Evolutionary conservation across 257 asterid genomes (phyloP).

Genomic region (Salvia miltiorrhiza): DNA sequence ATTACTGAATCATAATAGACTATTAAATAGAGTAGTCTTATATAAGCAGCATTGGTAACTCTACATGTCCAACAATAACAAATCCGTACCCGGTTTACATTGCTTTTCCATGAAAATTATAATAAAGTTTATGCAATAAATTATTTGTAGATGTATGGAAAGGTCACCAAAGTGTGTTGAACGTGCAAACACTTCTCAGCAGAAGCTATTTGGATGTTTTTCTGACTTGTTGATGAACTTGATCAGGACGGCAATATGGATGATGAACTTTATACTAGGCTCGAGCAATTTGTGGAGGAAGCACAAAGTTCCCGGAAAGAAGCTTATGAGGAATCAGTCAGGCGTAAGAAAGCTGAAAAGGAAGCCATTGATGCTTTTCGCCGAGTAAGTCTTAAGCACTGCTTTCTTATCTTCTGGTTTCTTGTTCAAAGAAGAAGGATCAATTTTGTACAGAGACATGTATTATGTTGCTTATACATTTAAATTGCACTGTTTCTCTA

Average conservation of each 20-base stretch:
- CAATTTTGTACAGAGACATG: neutral
- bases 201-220: neutral
- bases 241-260: constrained; percentile 54
- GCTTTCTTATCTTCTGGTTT: neutral
- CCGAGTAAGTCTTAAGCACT: constrained; percentile 38
- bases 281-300: constrained; percentile 59
- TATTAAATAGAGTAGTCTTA: neutral
- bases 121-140: neutral
- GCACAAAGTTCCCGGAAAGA: constrained; percentile 68
- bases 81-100: neutral
- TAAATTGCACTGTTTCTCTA: neutral
- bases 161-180: neutral
- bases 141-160: neutral
- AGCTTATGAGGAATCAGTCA: constrained; percentile 66
- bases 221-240: constrained; percentile 26
- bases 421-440: neutral
- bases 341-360: constrained; percentile 72
- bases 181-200: neutral
- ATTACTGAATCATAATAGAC: neutral
- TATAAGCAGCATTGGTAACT: neutral
- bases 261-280: constrained; percentile 53
- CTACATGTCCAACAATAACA: neutral
- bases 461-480: neutral
- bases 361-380: constrained; percentile 48
- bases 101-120: neutral